Percentiles rank a stretch among this genome's conserved stretches.
phyloP scores from a whole-genome alignment of 2,329 filamentous ascomycete species.

The Hypoxylon sp. region DNA sequence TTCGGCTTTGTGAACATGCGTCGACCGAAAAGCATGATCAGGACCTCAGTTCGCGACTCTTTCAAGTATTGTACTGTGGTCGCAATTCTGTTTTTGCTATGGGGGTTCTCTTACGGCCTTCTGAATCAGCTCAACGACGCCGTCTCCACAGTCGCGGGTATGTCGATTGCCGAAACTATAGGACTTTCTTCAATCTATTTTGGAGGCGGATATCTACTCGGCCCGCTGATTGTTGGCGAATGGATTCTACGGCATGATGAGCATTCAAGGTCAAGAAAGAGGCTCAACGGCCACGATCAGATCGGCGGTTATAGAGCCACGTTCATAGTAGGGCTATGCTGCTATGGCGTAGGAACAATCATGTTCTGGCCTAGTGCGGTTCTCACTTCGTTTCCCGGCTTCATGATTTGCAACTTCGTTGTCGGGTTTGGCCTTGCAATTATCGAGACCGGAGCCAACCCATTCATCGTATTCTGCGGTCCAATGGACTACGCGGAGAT shows the following conservation, averaged over 20 bases:
- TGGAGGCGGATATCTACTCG: conserved; percentile 76
- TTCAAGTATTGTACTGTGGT: conserved; percentile 80
- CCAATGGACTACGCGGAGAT: conserved; percentile 79
- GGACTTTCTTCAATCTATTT: conserved; percentile 79
- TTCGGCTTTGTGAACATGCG: conserved; percentile 83
- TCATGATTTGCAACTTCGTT: conserved; percentile 79
- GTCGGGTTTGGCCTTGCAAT: conserved; percentile 82
- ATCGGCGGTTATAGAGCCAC: conserved; percentile 81
- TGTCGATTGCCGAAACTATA: conserved; percentile 72
- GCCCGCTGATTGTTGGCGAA: conserved; percentile 76
- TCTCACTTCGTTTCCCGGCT: conserved; percentile 80
- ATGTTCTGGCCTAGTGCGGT: conserved; percentile 89
- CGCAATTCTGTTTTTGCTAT: conserved; percentile 85
- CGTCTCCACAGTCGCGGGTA: conserved; percentile 72
- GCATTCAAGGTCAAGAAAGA: conserved; percentile 63
- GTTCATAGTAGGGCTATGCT: conserved; percentile 80
- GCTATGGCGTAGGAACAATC: conserved; percentile 82
- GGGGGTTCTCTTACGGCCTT: conserved; percentile 91
- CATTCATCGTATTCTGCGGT: conserved; percentile 78
- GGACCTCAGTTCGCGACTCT: conserved; percentile 72
- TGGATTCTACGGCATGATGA: conserved; percentile 78
- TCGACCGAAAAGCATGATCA: conserved; percentile 77
- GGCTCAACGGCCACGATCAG: conserved; percentile 53
- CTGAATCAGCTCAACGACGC: conserved; percentile 83
- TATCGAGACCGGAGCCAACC: conserved; percentile 84